Conservation (phyloP, 2,329 filamentous ascomycete genomes). For the Fusarium heterosporum region DNA sequence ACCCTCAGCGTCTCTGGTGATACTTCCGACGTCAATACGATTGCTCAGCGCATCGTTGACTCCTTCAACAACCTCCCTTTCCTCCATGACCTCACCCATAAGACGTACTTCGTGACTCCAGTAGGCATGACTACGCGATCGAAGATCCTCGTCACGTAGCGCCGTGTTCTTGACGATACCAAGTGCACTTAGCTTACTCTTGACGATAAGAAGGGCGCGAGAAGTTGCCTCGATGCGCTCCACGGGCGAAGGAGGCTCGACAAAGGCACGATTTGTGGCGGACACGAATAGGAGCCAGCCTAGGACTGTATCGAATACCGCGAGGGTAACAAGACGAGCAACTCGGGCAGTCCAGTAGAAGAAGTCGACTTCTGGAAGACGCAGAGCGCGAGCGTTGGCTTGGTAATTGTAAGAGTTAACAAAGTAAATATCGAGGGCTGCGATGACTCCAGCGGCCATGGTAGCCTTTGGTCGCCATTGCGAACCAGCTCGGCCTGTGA, state of each 20-base stretch:
- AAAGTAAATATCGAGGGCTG: conserved; percentile 73
- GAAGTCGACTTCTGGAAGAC: conserved; percentile 72
- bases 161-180: conserved; percentile 85
- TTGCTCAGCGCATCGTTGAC: conserved; percentile 75
- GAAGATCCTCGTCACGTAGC: conserved; percentile 77
- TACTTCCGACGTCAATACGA: conserved; percentile 70
- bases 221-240: conserved; percentile 74
- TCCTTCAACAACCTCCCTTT: conserved; percentile 78
- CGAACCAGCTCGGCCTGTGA: conserved; percentile 72
- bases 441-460: conserved; percentile 68
- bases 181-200: conserved; percentile 76
- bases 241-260: conserved; percentile 68
- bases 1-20: conserved; percentile 72
- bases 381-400: conserved; percentile 70
- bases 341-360: conserved; percentile 78
- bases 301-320: conserved; percentile 71
- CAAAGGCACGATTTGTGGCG: conserved; percentile 83
- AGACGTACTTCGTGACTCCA: conserved; percentile 82
- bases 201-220: conserved; percentile 67
- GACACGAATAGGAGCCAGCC: conserved; percentile 78
- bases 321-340: conserved; percentile 73
- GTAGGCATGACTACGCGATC: conserved; percentile 75
- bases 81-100: conserved; percentile 81
- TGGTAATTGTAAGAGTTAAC: conserved; percentile 74
- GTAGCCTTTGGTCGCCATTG: conserved; percentile 80